Conservation (phyloP, 768 basidiomycete genomes). For the Tubosaeta sp. region DNA sequence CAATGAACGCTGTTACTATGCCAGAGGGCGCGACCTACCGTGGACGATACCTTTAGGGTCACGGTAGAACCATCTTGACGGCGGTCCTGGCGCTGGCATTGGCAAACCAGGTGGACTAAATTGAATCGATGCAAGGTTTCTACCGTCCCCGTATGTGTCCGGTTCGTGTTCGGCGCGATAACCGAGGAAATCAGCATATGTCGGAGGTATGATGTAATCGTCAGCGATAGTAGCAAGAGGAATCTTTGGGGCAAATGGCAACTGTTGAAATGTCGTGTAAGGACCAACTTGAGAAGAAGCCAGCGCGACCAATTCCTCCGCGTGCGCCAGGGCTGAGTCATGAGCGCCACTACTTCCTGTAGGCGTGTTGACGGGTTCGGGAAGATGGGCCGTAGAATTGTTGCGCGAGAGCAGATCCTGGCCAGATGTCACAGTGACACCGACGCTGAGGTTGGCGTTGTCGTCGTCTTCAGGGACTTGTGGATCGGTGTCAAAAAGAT, state of each 20-base stretch:
- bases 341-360: constrained; percentile 28
- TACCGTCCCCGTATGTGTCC: constrained; percentile 40
- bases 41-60: constrained; percentile 80
- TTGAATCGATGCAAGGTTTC: constrained; percentile 56
- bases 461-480: constrained; percentile 46
- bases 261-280: constrained; percentile 90
- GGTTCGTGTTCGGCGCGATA: constrained; percentile 65
- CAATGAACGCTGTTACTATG: constrained; percentile 4
- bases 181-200: constrained; percentile 74
- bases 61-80: constrained; percentile 77
- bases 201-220: constrained; percentile 88
- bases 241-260: constrained; percentile 80
- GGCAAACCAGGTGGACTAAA: constrained; percentile 80
- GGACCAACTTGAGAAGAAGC: constrained; percentile 72
- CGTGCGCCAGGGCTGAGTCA: constrained; percentile 39
- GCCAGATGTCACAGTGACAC: constrained; percentile 49
- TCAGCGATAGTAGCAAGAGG: constrained; percentile 87
- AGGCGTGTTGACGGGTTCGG: constrained; percentile 20
- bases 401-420: constrained; percentile 31
- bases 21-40: constrained; percentile 43
- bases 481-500: constrained; percentile 41
- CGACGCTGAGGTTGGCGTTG: constrained; percentile 58
- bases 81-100: constrained; percentile 60
- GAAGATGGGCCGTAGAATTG: constrained; percentile 25
- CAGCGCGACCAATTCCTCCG: constrained; percentile 65